Evolutionary conservation across 208 protist genomes (phyloP).

Genomic region (Trypanosoma caninum): DNA sequence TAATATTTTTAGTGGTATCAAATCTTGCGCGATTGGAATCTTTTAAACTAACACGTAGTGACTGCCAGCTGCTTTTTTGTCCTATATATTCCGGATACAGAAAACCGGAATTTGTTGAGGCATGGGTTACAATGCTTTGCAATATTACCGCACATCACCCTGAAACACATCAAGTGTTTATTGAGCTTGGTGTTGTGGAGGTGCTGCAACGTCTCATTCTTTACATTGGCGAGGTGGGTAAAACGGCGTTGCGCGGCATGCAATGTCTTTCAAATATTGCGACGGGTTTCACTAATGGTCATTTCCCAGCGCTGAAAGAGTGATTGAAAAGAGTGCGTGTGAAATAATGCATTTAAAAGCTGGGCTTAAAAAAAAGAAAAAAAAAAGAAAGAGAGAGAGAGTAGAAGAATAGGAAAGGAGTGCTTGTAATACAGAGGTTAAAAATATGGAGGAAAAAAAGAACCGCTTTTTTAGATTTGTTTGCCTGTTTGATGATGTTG

Average conservation of each 20-base stretch:
- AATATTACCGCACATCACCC: constrained; percentile 38
- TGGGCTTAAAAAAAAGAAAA: no score
- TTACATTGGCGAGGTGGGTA: constrained; percentile 25
- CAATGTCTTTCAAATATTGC: constrained; percentile 40
- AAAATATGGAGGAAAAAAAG: no score
- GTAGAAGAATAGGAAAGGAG: no score
- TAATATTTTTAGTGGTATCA: constrained; percentile 23
- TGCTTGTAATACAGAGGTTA: no score
- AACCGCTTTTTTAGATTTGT: no score
- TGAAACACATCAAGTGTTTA: constrained; percentile 21
- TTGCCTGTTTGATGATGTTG: no score
- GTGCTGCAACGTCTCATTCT: constrained; percentile 42
- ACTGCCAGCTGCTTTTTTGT: constrained; percentile 13
- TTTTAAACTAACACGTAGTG: background rate
- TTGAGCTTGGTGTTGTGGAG: constrained; percentile 34
- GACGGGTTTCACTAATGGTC: constrained; percentile 14
- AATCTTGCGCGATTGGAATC: constrained; percentile 22
- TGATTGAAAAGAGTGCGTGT: background rate
- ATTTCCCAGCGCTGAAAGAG: background rate
- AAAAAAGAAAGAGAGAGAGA: no score
- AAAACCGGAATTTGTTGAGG: constrained; percentile 29
- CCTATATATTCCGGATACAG: constrained; percentile 26
- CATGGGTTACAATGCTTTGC: constrained; percentile 40
- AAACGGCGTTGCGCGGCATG: constrained; percentile 27
- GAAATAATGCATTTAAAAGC: no score